Conservation (phyloP, 495 filamentous ascomycete species). For the Chaetomidium leptoderma region DNA sequence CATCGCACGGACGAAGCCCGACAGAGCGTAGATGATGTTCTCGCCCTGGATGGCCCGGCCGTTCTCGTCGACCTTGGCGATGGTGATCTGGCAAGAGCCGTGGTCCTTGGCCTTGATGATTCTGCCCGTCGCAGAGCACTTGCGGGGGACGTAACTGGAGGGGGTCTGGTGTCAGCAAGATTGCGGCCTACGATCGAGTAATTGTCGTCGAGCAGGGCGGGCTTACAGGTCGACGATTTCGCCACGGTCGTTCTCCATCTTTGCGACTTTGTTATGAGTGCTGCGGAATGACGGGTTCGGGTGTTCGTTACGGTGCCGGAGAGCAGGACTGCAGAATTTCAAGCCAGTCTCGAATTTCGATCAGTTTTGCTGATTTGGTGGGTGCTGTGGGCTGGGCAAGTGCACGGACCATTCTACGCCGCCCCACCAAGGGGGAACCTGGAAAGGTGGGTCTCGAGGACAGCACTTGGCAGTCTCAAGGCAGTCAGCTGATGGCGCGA, state of each 20-base stretch:
- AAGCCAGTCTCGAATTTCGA: constrained; percentile 29
- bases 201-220: constrained; percentile 11
- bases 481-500: constrained; percentile 29
- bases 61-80: constrained; percentile 95
- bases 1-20: constrained; percentile 95
- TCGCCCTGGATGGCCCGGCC: constrained; percentile 89
- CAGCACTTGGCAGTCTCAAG: no score
- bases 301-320: constrained; percentile 27
- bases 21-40: constrained; percentile 95
- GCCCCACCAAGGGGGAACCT: background rate
- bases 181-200: background rate
- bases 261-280: constrained; percentile 31
- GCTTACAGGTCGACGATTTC: constrained; percentile 96
- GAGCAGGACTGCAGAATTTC: constrained; percentile 33
- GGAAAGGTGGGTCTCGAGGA: background rate
- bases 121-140: constrained; percentile 90
- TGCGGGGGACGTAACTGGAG: constrained; percentile 94
- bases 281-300: constrained; percentile 28
- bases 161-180: constrained; percentile 16
- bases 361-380: constrained; percentile 36
- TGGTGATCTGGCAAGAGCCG: constrained; percentile 84
- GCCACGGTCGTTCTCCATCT: constrained; percentile 54
- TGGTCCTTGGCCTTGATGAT: constrained; percentile 99
- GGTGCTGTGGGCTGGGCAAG: constrained; percentile 24
- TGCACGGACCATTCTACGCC: constrained; percentile 24